These are phyloP conservation scores for Kregervanrija pseudodelftensis DNA, from an alignment of 805 yeast species.

Conservation along the genomic window DNA sequence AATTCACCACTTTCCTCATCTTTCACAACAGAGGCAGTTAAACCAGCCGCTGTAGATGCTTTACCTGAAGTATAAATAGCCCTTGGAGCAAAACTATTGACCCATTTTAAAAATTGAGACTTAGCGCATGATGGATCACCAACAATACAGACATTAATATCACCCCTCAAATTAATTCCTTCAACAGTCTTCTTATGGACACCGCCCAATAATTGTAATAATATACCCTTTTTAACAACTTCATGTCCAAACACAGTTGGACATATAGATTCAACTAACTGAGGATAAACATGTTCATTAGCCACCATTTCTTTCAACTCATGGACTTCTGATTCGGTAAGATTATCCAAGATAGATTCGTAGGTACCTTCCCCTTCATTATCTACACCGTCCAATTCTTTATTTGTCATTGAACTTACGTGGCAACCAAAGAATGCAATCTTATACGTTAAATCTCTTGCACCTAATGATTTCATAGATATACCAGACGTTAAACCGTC, in stretches of 20 bases:
- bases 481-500: slow-evolving; percentile 81
- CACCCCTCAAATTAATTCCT: slow-evolving; percentile 94
- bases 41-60: slow-evolving; percentile 97
- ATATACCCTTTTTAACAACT: slow-evolving; percentile 82
- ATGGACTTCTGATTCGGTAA: slow-evolving; percentile 74
- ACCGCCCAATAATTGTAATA: slow-evolving; percentile 87
- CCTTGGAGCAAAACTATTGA: slow-evolving; percentile 84
- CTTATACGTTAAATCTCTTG: slow-evolving; percentile 85
- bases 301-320: slow-evolving; percentile 88
- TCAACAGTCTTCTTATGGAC: slow-evolving; percentile 91
- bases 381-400: slow-evolving; percentile 12
- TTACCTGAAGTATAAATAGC: slow-evolving; percentile 97
- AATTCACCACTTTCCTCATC: slow-evolving; percentile 97
- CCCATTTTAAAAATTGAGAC: slow-evolving; percentile 92
- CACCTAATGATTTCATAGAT: slow-evolving; percentile 82
- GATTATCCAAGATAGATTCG: slow-evolving; percentile 68
- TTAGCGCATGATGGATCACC: slow-evolving; percentile 98
- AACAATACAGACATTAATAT: slow-evolving; percentile 89
- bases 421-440: slow-evolving; percentile 89
- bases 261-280: slow-evolving; percentile 81
- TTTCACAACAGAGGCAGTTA: slow-evolving; percentile 95
- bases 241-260: slow-evolving; percentile 98
- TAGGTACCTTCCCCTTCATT: slow-evolving; percentile 34
- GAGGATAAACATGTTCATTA: slow-evolving; percentile 76
- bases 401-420: slow-evolving; percentile 57